phyloP scores from a whole-genome alignment of 257 asterid genomes.

The Linaria vulgaris region DNA sequence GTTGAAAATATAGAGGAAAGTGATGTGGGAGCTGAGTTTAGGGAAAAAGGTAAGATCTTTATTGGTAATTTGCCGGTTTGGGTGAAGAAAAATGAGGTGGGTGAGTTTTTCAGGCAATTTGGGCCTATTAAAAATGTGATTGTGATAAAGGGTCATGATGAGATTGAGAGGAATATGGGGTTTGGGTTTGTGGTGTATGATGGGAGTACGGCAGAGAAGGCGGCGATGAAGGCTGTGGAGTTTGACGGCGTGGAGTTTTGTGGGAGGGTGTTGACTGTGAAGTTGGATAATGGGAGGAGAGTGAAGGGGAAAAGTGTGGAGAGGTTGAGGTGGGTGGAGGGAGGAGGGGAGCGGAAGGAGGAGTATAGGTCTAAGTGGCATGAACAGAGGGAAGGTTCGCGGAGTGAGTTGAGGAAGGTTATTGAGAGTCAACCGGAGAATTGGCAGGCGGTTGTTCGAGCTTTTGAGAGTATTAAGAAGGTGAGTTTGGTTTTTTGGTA shows the following conservation, averaged over 20 bases:
- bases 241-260: conserved; percentile 97
- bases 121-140: conserved; percentile 84
- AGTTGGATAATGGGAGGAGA: conserved; percentile 89
- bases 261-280: conserved; percentile 85
- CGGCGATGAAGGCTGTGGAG: conserved; percentile 93
- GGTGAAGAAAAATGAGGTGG: conserved; percentile 75
- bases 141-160: conserved; percentile 77
- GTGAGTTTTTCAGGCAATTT: conserved; percentile 92
- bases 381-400: conserved; percentile 78
- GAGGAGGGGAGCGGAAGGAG: conserved; percentile 42
- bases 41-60: conserved; percentile 85
- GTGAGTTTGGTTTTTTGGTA: conserved; percentile 36
- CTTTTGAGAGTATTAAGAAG: conserved; percentile 91
- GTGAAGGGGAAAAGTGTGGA: conserved; percentile 42
- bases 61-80: conserved; percentile 89
- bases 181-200: conserved; percentile 86
- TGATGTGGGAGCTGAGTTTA: conserved; percentile 42
- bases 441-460: conserved; percentile 87
- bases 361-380: conserved; percentile 80
- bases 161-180: conserved; percentile 84
- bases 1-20: conserved; percentile 33
- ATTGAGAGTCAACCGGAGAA: conserved; percentile 81
- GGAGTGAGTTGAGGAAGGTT: conserved; percentile 67
- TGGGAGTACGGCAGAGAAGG: conserved; percentile 70
- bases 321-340: conserved; percentile 59